These are phyloP conservation scores for Gentiana dahurica DNA, from an alignment of 257 asterid species.

Conservation along the genomic window DNA sequence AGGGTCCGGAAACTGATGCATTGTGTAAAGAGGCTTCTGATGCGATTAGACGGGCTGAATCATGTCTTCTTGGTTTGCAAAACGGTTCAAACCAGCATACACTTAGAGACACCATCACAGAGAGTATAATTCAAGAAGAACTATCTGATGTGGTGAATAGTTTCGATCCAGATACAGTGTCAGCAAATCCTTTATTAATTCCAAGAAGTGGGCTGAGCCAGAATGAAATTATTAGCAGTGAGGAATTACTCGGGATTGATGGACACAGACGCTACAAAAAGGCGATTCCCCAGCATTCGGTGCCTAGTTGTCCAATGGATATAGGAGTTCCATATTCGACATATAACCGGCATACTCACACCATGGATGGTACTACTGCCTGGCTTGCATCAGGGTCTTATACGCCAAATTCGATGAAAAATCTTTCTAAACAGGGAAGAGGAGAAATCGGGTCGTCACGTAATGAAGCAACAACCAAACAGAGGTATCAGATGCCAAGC, in stretches of 20 bases:
- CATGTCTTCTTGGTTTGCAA: conserved; percentile 30
- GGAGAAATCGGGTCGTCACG: conserved; percentile 10
- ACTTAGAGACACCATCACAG: conserved; percentile 1
- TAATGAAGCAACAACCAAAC: conserved; percentile 9
- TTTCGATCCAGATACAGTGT: conserved; percentile 15
- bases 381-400: conserved; percentile 5
- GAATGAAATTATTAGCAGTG: conserved; percentile 4
- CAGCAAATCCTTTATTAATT: background rate
- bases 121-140: conserved; percentile 12
- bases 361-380: conserved; percentile 3
- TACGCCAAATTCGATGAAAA: conserved; percentile 3
- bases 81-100: conserved; percentile 11
- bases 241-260: conserved; percentile 1
- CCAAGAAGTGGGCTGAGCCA: conserved; percentile 9
- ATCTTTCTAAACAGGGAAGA: conserved; percentile 8
- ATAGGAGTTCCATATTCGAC: conserved; percentile 9
- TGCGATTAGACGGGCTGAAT: conserved; percentile 34
- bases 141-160: background rate
- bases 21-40: conserved; percentile 39
- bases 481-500: background rate
- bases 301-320: conserved; percentile 11
- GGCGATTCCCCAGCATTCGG: conserved; percentile 4
- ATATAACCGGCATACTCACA: conserved; percentile 7
- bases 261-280: background rate
- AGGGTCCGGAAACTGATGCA: conserved; percentile 14